These are phyloP conservation scores for Ormosia emarginata DNA, from an alignment of 306 rosid species.

Conservation along the genomic window DNA sequence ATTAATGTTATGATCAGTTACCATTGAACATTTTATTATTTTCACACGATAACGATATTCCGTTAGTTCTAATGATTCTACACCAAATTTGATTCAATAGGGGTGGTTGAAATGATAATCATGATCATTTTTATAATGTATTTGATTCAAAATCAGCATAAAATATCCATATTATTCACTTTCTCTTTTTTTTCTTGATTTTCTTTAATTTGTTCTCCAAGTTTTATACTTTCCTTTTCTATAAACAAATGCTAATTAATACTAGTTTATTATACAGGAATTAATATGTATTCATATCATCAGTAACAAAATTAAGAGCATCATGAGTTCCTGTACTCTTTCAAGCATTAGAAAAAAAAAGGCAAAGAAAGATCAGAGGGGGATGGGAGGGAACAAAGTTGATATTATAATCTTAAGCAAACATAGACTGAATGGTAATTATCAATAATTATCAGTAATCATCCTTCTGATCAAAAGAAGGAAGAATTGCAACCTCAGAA, in stretches of 20 bases:
- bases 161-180: not conserved
- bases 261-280: not conserved
- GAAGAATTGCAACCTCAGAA: not conserved
- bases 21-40: not conserved
- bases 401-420: not conserved
- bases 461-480: not conserved
- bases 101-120: not conserved
- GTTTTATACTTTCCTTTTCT: not conserved
- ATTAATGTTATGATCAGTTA: too few species aligned
- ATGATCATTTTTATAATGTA: not conserved
- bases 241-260: not conserved
- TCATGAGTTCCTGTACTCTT: not conserved
- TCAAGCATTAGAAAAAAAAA: not conserved
- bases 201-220: not conserved
- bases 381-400: not conserved
- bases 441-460: not conserved
- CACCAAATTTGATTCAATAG: not conserved
- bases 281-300: not conserved
- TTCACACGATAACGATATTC: not conserved
- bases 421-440: not conserved
- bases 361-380: not conserved
- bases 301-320: not conserved
- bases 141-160: not conserved
- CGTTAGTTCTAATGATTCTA: not conserved
- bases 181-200: not conserved